phyloP scores from a whole-genome alignment of 2,329 filamentous ascomycete species.

The Botrytis elliptica region DNA sequence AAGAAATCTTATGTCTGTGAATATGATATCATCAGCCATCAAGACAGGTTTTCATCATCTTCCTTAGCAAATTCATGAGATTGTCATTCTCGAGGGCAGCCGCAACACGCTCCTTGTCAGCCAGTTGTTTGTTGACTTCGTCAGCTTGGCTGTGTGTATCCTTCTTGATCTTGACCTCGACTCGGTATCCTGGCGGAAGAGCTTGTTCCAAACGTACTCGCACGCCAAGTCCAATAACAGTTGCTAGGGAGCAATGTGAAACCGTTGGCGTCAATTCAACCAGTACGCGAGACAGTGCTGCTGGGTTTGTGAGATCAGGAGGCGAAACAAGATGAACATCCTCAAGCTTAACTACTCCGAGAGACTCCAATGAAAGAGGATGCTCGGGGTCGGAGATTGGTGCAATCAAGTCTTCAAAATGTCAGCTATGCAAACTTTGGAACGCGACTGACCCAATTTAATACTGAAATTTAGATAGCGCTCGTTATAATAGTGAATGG shows the following conservation, averaged over 20 bases:
- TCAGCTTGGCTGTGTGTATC: conserved; percentile 94
- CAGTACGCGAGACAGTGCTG: conserved; percentile 68
- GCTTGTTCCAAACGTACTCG: conserved; percentile 88
- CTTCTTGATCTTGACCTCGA: conserved; percentile 93
- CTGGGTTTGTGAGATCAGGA: conserved; percentile 52
- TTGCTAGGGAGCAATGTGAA: conserved; percentile 93
- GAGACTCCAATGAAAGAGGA: conserved; percentile 85
- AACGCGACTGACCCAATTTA: not conserved
- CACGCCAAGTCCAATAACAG: conserved; percentile 91
- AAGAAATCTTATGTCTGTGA: not conserved
- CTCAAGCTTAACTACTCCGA: conserved; percentile 92
- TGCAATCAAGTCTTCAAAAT: conserved; percentile 76
- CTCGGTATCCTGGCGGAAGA: conserved; percentile 83
- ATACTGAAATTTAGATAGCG: not conserved
- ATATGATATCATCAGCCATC: conserved; percentile 18
- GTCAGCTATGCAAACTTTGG: conserved; percentile 37
- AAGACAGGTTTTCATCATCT: conserved; percentile 83
- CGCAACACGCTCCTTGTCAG: conserved; percentile 93
- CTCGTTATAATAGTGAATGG: not conserved
- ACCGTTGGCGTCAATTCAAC: conserved; percentile 95
- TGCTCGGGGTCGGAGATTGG: conserved; percentile 96
- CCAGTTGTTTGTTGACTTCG: conserved; percentile 94
- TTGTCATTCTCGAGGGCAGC: conserved; percentile 93
- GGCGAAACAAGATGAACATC: conserved; percentile 79
- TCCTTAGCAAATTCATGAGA: conserved; percentile 80